A percentile compares a stretch with the other conserved stretches of the same genome.
Evolutionary conservation across 352 stramenopile genomes (phyloP).

Genomic region (Phytophthora citricola): DNA sequence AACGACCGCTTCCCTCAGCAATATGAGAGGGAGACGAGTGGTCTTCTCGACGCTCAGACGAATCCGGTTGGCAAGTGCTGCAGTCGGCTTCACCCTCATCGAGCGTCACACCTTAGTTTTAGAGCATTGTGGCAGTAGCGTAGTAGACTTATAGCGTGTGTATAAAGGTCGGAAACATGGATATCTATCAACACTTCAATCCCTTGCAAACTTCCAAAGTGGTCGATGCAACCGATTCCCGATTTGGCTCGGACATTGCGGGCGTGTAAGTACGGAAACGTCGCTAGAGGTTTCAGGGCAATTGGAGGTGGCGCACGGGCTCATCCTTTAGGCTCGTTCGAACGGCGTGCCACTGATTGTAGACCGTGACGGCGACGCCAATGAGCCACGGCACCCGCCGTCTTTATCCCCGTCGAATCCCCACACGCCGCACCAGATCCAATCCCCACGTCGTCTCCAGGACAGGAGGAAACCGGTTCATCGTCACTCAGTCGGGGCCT

Average conservation of each 20-base stretch:
- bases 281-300: constrained; percentile 42
- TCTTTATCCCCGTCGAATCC: constrained; percentile 22
- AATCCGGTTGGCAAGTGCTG: constrained; percentile 61
- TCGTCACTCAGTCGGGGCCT: constrained; percentile 8
- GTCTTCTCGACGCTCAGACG: constrained; percentile 6
- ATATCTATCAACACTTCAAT: constrained; percentile 29
- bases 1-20: constrained; percentile 1
- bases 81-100: constrained; percentile 34
- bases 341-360: neutral
- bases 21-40: constrained; percentile 15
- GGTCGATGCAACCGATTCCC: constrained; percentile 23
- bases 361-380: constrained; percentile 28
- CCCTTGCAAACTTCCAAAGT: constrained; percentile 3
- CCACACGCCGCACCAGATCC: constrained; percentile 12
- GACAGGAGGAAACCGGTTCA: neutral
- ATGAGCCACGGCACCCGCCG: constrained; percentile 38
- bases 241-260: constrained; percentile 28
- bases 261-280: constrained; percentile 27
- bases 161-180: constrained; percentile 29
- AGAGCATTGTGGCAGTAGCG: constrained; percentile 32
- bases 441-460: constrained; percentile 13
- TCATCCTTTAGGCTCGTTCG: neutral
- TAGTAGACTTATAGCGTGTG: constrained; percentile 29
- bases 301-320: constrained; percentile 19
- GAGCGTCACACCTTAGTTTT: constrained; percentile 28